Base-by-base conservation (phyloP, 805 yeast genomes). In the Metschnikowia koreensis region DNA sequence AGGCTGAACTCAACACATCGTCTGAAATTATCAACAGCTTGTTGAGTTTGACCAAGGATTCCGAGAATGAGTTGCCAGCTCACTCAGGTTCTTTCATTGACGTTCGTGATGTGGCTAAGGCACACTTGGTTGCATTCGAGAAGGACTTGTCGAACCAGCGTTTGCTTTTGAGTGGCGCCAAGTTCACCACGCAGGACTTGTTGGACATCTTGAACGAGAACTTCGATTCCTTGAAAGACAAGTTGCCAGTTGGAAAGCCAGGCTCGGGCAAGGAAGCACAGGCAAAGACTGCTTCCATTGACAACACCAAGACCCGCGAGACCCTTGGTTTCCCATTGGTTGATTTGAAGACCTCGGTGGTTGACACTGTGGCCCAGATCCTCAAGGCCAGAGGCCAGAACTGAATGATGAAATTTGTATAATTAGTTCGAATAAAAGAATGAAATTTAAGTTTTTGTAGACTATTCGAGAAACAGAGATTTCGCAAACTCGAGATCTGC, bases 211-310 rank as follows among this genome's bases (percentile, higher is more conserved):
- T 75, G 49, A 65, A 68, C 58, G 64, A 69, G 16, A 78, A 81
- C 7, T 61, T 69, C 56, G 69, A 7, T 44, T 58, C 38, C 47
- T 67, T 78, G 52, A 65, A 64, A 47, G 79, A 75, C 15, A 74
- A 75, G 54, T 65, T 81, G 44, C 74, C 83, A 3, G 68, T 60
- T 12, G 80, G 78, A 26, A 61, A 64, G 28, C 78, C 80, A 15
- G 69, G 74, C 50, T 41, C 66, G 38, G 70, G 66, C 40, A 47
- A 50, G 47, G 64, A 51, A n/a, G 46, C 50, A 13, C 57, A 64
- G 38, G 48, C 47, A 31, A 54, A 44, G 2, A 41, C 58, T 43
- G 53, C 64, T 47, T 60, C 47, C 39, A 54, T 69, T 44, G 80
- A 76, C 51, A 66, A 68, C 56, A 54, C 66, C 27, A 69, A 68